Conservation (phyloP, 352 stramenopile genomes). For the Blastocystis sp. region DNA sequence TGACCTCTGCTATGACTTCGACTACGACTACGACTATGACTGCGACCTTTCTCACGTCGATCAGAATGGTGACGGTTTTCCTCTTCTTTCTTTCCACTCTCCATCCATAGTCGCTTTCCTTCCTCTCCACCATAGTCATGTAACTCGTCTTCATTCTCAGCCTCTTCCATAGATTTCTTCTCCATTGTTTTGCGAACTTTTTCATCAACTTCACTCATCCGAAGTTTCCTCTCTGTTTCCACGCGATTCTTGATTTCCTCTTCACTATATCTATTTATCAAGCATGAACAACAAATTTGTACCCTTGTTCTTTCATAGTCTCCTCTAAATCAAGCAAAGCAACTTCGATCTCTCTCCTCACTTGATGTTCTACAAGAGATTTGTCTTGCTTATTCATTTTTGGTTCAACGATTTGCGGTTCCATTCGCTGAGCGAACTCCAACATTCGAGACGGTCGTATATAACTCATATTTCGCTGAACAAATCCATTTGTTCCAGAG, state of each 20-base stretch:
- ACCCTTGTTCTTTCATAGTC: conserved; percentile 44
- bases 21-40: conserved; percentile 18
- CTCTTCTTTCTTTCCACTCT: conserved; percentile 23
- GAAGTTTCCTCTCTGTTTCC: not conserved
- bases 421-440: conserved; percentile 29
- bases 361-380: conserved; percentile 32
- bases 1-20: not conserved
- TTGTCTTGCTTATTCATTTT: conserved; percentile 51
- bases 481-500: conserved; percentile 59
- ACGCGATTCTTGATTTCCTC: conserved; percentile 56
- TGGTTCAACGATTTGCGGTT: conserved; percentile 36
- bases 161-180: conserved; percentile 35
- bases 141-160: conserved; percentile 39
- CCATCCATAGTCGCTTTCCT: conserved; percentile 52
- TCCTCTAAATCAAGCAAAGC: conserved; percentile 43
- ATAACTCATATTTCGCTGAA: conserved; percentile 55
- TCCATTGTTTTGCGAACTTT: not conserved
- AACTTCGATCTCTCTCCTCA: conserved; percentile 41
- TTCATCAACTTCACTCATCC: not conserved
- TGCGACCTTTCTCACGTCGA: conserved; percentile 5
- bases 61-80: not conserved
- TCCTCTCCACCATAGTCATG: conserved; percentile 56
- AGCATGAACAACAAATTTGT: not conserved
- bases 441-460: conserved; percentile 48
- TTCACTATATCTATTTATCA: conserved; percentile 5